Conservation (phyloP, 2,329 filamentous ascomycete genomes). For the Hortaea sp. region DNA sequence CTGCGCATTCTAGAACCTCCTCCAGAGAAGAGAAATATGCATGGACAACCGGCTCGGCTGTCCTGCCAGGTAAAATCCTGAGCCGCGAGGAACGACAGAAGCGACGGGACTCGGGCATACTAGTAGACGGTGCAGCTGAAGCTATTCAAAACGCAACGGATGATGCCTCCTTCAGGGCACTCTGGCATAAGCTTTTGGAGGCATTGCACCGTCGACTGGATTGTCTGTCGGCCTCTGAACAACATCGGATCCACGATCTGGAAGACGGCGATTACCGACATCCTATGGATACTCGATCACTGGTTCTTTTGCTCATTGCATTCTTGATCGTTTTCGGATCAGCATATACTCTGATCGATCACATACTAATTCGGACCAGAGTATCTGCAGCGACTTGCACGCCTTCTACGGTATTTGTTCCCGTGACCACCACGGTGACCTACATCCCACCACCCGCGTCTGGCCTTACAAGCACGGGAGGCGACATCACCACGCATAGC, state of each 20-base stretch:
- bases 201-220: no score
- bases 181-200: no score
- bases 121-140: not conserved
- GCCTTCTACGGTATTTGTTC: constrained; percentile 15
- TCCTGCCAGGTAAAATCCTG: not conserved
- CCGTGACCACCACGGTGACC: constrained; percentile 11
- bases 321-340: constrained; percentile 17
- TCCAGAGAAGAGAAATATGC: not conserved
- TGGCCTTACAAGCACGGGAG: not conserved
- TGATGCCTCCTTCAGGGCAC: no score
- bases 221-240: not conserved
- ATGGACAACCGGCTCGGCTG: not conserved
- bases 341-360: constrained; percentile 13
- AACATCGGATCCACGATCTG: not conserved
- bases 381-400: constrained; percentile 19
- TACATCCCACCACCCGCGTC: not conserved
- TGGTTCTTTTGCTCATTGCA: constrained; percentile 9
- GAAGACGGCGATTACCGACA: not conserved
- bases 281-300: not conserved
- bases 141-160: not conserved
- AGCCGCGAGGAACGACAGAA: constrained; percentile 4
- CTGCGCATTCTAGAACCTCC: not conserved
- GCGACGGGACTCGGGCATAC: constrained; percentile 1
- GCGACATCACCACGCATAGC: constrained; percentile 1
- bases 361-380: constrained; percentile 21